phyloP scores from a whole-genome alignment of 169 alveolate species.

The Babesia divergens region DNA sequence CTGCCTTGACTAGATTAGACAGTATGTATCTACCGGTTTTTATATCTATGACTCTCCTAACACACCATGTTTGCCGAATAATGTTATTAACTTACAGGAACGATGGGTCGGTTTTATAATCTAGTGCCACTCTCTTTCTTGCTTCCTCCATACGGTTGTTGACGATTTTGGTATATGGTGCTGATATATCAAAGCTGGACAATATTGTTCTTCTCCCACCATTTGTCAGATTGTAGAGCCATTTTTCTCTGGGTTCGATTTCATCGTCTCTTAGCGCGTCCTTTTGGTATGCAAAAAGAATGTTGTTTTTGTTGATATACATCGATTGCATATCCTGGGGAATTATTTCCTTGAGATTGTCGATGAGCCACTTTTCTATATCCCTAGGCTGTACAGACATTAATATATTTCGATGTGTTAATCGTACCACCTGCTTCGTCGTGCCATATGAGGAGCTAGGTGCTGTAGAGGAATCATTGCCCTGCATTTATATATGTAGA shows the following conservation, averaged over 20 bases:
- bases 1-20: slow-evolving; percentile 26
- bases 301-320: slow-evolving; percentile 55
- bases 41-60: slow-evolving; percentile 44
- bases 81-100: slow-evolving; percentile 12
- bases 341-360: slow-evolving; percentile 13
- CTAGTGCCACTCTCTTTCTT: slow-evolving; percentile 49
- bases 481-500: not conserved
- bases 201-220: slow-evolving; percentile 31
- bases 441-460: not conserved
- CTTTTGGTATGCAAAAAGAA: slow-evolving; percentile 31
- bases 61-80: not conserved
- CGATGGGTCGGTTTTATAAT: slow-evolving; percentile 57
- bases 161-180: slow-evolving; percentile 34
- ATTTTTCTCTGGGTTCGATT: not conserved
- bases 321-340: slow-evolving; percentile 55
- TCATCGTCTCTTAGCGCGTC: not conserved
- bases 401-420: not conserved
- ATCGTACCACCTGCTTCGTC: not conserved
- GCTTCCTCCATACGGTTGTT: slow-evolving; percentile 26
- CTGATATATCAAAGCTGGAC: slow-evolving; percentile 26
- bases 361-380: slow-evolving; percentile 46
- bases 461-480: not conserved
- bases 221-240: slow-evolving; percentile 21
- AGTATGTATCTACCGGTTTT: slow-evolving; percentile 45
- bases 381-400: slow-evolving; percentile 7